Base-by-base conservation (phyloP, 1,284 basidiomycete species). In the Flammula alnicola region DNA sequence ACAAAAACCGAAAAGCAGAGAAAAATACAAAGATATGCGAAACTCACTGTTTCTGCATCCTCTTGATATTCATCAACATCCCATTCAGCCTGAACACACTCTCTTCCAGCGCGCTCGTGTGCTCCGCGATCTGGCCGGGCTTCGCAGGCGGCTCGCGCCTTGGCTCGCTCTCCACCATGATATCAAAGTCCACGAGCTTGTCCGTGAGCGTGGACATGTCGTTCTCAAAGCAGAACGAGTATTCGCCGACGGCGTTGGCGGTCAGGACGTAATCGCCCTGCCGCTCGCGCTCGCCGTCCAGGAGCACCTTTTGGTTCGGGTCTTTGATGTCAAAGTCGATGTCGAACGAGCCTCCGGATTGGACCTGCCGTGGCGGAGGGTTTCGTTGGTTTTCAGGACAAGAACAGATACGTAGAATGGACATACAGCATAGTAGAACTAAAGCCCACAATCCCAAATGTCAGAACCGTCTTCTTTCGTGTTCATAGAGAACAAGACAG, bases 261-360 rank as follows among this genome's bases (percentile, higher is more conserved):
- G 97, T 99, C 58, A 99, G 85, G 55, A 99, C 93, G 65, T 89
- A 98, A 80, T 99, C 97, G 33, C 96, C 94, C 64, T 98, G 95
- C 27, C 93, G 85, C 65, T 98, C 95, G 35, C 87, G 84, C 58
- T 81, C 70, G 47, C 94, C 97, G 47, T 94, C 88, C 36, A 98
- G 81, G 30, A 99, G 70, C 38, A 95, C 75, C 64, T 86, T 91
- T 66, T 93, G 89, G 50, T 84, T 84, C 9, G 97, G 96, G 67
- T 95, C 93, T 60, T 88, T 92, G 56, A 99, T 83, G 56, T 90
- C 85, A 68, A 92, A 99, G 76, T 98, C 94, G 51, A 99, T 91
- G 66, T 99, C 96, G 69, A 99, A 99, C 5, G 90, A 88, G 40
- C 96, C 97, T 47, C 97, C 96, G 31, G 93, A 91, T 84, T 99